phyloP scores from a whole-genome alignment of 2,329 filamentous ascomycete species.

The Xylariaceae sp. region DNA sequence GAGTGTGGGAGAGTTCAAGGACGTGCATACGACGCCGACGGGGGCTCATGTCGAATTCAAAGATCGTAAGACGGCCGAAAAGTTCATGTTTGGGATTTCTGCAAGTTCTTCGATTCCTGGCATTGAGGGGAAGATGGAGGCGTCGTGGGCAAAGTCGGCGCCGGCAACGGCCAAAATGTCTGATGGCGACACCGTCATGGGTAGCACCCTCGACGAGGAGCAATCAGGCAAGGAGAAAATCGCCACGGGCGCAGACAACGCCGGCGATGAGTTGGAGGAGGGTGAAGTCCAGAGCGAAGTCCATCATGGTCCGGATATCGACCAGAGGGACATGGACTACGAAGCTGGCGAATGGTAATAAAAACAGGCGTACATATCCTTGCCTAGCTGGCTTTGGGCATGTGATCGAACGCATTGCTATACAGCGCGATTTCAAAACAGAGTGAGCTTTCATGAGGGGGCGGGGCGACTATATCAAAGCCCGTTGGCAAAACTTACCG shows the following conservation, averaged over 20 bases:
- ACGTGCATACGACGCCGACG: conserved; percentile 44
- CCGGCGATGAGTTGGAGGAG: conserved; percentile 22
- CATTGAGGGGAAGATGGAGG: conserved; percentile 56
- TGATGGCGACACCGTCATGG: conserved; percentile 20
- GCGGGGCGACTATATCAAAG: no score
- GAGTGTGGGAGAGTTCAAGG: conserved; percentile 59
- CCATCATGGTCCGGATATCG: conserved; percentile 15
- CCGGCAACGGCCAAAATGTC: conserved; percentile 18
- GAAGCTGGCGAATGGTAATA: conserved; percentile 25
- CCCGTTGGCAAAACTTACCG: no score
- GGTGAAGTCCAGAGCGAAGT: conserved; percentile 25
- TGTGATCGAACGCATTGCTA: no score
- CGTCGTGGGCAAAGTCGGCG: conserved; percentile 52
- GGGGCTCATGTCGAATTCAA: conserved; percentile 57
- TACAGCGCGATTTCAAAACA: no score
- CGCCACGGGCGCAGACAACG: conserved; percentile 15
- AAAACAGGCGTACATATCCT: no score
- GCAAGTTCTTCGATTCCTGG: conserved; percentile 52
- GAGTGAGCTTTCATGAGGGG: no score
- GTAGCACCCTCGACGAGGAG: conserved; percentile 21
- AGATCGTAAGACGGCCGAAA: conserved; percentile 66
- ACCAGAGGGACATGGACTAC: conserved; percentile 32
- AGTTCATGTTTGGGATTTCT: conserved; percentile 53
- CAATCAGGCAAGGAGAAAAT: conserved; percentile 19
- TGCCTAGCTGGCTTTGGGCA: no score